Conservation (phyloP, 2,329 filamentous ascomycete genomes). For the Rutstroemia sydowiana region DNA sequence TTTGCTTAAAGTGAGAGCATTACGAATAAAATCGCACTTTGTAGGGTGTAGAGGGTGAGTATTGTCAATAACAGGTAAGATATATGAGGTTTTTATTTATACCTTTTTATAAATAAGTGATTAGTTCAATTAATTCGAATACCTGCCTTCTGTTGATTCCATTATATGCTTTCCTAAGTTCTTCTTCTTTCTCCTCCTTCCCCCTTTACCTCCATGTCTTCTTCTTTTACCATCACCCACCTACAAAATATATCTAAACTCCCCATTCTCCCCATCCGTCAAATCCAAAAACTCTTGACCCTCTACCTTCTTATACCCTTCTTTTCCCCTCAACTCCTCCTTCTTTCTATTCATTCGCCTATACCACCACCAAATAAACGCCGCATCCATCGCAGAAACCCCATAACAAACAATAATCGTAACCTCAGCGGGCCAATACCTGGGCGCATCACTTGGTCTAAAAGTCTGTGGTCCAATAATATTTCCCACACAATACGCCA, state of each 20-base stretch:
- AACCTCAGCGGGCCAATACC: constrained; percentile 32
- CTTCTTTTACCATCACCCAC: too few relatives aligned
- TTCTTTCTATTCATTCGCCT: constrained; percentile 24
- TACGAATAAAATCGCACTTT: too few relatives aligned
- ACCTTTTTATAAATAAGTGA: too few relatives aligned
- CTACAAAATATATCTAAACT: constrained; percentile 29
- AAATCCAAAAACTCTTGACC: constrained; percentile 29
- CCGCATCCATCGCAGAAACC: constrained; percentile 18
- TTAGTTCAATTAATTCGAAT: too few relatives aligned
- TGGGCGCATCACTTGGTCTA: constrained; percentile 40
- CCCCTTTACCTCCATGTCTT: too few relatives aligned
- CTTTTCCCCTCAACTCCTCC: constrained; percentile 15
- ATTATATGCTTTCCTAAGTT: too few relatives aligned
- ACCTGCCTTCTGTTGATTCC: too few relatives aligned
- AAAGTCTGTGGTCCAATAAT: constrained; percentile 40
- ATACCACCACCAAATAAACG: constrained; percentile 24
- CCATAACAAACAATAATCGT: constrained; percentile 38
- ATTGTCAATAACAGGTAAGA: too few relatives aligned
- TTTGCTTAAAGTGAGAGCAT: too few relatives aligned
- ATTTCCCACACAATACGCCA: constrained; percentile 46
- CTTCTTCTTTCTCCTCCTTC: too few relatives aligned
- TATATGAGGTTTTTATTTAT: too few relatives aligned
- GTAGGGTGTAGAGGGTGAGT: too few relatives aligned
- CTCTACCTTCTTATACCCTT: constrained; percentile 24
- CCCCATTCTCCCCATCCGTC: constrained; percentile 28